Conservation (phyloP, 2,329 filamentous ascomycete genomes). For the Emydomyces testavorans region DNA sequence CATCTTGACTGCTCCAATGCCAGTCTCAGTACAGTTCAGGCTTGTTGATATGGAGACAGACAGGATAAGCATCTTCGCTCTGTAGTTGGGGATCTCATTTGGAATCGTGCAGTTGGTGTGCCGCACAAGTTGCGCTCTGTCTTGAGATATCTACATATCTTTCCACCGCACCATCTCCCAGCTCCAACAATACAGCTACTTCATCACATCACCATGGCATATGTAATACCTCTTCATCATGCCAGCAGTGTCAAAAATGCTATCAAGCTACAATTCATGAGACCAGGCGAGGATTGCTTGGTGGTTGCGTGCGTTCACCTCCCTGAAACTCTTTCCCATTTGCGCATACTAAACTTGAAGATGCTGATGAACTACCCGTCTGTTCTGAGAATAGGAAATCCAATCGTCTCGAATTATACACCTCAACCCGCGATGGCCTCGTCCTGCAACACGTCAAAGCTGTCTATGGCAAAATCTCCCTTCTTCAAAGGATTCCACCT, state of each 20-base stretch:
- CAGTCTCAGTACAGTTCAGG: too few species aligned
- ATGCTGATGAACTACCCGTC: too few species aligned
- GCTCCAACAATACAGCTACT: not conserved
- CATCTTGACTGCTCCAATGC: too few species aligned
- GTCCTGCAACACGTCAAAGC: conserved; percentile 55
- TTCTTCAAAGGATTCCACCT: conserved; percentile 62
- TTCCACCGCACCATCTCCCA: too few species aligned
- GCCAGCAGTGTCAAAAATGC: conserved; percentile 88
- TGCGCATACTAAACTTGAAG: too few species aligned
- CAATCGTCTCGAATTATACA: conserved; percentile 78
- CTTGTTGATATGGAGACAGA: too few species aligned
- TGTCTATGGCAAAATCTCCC: conserved; percentile 75
- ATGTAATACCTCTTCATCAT: conserved; percentile 83
- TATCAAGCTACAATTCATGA: conserved; percentile 64
- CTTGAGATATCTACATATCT: too few species aligned
- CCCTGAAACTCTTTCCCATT: conserved; percentile 16
- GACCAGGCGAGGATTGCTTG: conserved; percentile 64
- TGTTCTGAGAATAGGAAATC: conserved; percentile 50
- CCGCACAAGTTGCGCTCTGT: too few species aligned
- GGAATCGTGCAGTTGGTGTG: too few species aligned
- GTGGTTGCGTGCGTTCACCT: conserved; percentile 63
- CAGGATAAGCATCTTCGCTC: too few species aligned
- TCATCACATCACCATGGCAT: conserved; percentile 58
- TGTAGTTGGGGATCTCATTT: too few species aligned
- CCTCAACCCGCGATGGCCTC: conserved; percentile 49